A percentile compares a stretch with the other conserved stretches of the same genome.
Conservation (phyloP, 1,284 basidiomycete species). For the Volvariella volvacea region DNA sequence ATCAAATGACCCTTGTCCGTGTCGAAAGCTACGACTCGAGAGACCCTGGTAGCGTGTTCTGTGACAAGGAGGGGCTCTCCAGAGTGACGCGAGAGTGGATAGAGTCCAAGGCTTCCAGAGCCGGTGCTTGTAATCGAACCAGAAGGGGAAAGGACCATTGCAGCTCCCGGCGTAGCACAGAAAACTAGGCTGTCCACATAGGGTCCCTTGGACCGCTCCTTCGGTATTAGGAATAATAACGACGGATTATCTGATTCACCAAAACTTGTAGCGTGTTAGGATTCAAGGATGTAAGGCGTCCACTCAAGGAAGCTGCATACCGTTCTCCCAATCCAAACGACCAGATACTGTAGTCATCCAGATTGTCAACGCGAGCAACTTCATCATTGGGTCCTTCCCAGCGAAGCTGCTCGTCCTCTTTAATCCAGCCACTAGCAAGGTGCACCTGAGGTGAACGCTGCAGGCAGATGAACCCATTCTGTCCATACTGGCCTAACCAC, state of each 20-base stretch:
- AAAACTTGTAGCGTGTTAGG: conserved; percentile 11
- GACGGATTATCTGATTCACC: conserved; percentile 9
- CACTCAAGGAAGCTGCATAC: conserved; percentile 16
- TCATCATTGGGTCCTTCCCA: conserved; percentile 10
- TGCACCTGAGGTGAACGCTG: conserved; percentile 19
- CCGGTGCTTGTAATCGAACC: conserved; percentile 23
- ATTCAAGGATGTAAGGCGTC: conserved; percentile 2
- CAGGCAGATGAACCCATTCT: conserved; percentile 31
- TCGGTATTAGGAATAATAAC: conserved; percentile 26
- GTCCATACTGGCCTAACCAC: conserved; percentile 14
- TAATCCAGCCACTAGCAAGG: conserved; percentile 21
- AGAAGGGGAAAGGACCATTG: conserved; percentile 18
- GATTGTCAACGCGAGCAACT: conserved; percentile 16
- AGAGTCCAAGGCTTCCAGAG: no score
- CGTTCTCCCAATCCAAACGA: conserved; percentile 21
- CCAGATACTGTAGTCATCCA: conserved; percentile 22
- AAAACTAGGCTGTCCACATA: conserved; percentile 25
- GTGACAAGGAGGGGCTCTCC: conserved; percentile 10
- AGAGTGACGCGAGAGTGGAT: no score
- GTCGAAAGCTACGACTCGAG: neutral
- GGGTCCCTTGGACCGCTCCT: conserved; percentile 13
- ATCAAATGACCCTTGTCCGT: conserved; percentile 7
- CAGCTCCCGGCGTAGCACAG: conserved; percentile 18
- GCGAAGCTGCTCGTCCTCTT: conserved; percentile 6
- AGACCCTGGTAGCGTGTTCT: neutral